phyloP scores from a whole-genome alignment of 148 eudicot genomes.

The Vaccinium vitisidaea region DNA sequence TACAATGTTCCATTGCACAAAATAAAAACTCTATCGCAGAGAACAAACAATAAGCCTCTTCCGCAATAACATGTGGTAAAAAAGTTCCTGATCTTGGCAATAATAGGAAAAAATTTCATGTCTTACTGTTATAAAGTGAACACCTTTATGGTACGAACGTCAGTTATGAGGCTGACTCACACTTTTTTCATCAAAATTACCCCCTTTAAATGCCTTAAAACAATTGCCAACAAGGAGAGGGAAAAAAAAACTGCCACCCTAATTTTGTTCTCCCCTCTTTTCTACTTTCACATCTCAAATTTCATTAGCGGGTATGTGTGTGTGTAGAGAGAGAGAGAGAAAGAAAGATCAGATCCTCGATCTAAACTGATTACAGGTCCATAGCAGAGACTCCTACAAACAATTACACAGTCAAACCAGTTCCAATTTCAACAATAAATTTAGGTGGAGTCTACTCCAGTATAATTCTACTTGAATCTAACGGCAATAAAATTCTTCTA shows the following conservation, averaged over 20 bases:
- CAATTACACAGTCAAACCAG: neutral
- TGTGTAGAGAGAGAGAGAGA: neutral
- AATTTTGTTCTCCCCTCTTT: no score
- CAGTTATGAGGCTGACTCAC: no score
- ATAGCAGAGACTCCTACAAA: neutral
- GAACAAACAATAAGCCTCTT: neutral
- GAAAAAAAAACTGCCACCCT: no score
- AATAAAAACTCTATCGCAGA: neutral
- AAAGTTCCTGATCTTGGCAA: neutral
- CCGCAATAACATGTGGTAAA: neutral
- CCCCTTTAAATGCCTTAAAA: no score
- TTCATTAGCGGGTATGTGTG: no score
- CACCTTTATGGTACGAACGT: no score
- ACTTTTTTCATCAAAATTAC: no score
- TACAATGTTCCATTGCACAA: neutral
- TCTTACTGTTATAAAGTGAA: no score
- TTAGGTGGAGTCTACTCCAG: neutral
- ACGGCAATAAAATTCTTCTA: neutral
- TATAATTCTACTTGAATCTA: neutral
- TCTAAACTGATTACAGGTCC: no score
- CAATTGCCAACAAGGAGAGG: no score
- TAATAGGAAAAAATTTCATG: neutral
- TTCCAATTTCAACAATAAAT: constrained; percentile 6
- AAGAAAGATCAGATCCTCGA: neutral
- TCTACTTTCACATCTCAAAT: no score